A percentile compares a stretch with the other conserved stretches of the same genome.
phyloP scores from a whole-genome alignment of 306 rosid species.

The Neltuma alba region DNA sequence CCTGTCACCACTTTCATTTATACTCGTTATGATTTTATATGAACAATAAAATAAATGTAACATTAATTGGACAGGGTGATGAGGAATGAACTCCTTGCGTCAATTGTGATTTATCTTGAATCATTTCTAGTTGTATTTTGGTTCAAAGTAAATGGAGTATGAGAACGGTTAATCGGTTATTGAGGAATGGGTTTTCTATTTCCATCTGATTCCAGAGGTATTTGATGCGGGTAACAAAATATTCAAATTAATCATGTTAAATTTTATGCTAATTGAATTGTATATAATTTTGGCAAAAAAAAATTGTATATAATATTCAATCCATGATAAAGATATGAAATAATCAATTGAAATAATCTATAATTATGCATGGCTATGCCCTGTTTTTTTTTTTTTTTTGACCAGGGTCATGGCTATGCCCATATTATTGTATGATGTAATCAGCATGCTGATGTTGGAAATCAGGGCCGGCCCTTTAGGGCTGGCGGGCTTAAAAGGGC shows the following conservation, averaged over 20 bases:
- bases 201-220: background rate
- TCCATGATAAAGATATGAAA: background rate
- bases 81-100: background rate
- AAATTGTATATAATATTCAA: background rate
- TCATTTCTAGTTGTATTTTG: background rate
- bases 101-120: background rate
- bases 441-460: background rate
- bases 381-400: no score
- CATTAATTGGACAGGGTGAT: background rate
- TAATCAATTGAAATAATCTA: background rate
- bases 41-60: background rate
- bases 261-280: background rate
- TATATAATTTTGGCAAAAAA: background rate
- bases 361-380: background rate
- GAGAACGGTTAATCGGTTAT: background rate
- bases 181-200: background rate
- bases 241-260: background rate
- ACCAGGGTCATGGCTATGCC: background rate
- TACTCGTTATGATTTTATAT: background rate
- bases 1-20: background rate
- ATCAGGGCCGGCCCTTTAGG: no score
- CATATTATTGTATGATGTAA: background rate
- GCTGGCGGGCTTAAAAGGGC: no score
- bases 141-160: background rate
- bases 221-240: background rate